Conservation (phyloP, 139 green algal species). For the Astrephomene gubernaculifera region DNA sequence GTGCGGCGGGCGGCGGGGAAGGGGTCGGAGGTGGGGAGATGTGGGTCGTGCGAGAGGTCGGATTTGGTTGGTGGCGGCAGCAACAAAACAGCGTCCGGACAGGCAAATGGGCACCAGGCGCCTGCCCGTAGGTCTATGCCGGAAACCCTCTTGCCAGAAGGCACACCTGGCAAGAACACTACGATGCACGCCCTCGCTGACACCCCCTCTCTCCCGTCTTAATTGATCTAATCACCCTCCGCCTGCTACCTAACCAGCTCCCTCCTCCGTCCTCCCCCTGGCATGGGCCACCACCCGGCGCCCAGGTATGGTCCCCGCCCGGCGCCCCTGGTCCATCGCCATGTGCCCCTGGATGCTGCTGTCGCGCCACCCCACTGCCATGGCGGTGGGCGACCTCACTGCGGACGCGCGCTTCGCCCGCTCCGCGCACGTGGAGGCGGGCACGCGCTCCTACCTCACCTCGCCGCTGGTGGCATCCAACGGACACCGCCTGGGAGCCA, state of each 20-base stretch:
- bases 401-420: slow-evolving; percentile 72
- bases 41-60: no score
- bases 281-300: neutral
- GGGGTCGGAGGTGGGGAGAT: neutral
- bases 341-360: slow-evolving; percentile 52
- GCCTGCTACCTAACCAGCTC: no score
- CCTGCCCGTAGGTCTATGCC: no score
- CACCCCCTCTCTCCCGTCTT: no score
- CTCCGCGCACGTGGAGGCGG: slow-evolving; percentile 57
- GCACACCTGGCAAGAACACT: no score
- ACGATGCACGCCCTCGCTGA: no score
- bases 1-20: neutral
- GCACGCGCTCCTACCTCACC: slow-evolving; percentile 80
- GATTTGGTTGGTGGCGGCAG: neutral
- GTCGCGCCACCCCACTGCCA: slow-evolving; percentile 47
- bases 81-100: neutral
- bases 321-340: slow-evolving; percentile 29
- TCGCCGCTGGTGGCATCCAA: slow-evolving; percentile 73
- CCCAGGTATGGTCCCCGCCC: neutral
- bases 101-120: neutral
- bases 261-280: neutral
- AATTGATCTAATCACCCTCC: no score
- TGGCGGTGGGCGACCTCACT: slow-evolving; percentile 68
- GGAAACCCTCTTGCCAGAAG: no score
- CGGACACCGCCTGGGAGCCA: slow-evolving; percentile 70